Percentiles rank a stretch among this genome's conserved stretches.
Conservation (phyloP, 2,329 filamentous ascomycete genomes). For the Aspergillus ibericus region DNA sequence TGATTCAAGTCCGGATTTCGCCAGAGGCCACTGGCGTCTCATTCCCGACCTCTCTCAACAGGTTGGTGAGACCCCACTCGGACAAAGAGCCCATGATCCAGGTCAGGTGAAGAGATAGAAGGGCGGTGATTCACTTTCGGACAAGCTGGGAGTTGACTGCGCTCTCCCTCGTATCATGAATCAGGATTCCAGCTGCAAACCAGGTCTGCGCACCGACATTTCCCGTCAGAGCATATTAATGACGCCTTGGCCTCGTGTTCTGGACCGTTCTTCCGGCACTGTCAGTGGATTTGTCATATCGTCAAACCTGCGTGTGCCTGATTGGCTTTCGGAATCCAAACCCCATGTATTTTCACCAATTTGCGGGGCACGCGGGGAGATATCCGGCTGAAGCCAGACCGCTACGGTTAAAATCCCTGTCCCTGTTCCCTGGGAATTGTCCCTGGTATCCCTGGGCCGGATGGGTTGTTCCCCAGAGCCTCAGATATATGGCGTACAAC, state of each 20-base stretch:
- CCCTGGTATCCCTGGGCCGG: background rate
- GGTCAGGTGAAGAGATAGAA: too few relatives aligned
- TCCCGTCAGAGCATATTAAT: background rate
- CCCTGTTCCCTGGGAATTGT: background rate
- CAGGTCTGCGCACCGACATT: background rate
- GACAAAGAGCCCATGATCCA: too few relatives aligned
- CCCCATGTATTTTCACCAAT: background rate
- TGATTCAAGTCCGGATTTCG: too few relatives aligned
- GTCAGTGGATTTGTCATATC: background rate
- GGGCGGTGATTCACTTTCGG: too few relatives aligned
- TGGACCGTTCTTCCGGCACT: background rate
- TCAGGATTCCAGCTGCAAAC: background rate
- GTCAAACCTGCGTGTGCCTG: background rate
- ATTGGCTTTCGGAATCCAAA: conserved; percentile 1
- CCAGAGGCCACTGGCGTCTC: too few relatives aligned
- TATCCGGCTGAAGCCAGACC: background rate
- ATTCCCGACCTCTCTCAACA: too few relatives aligned
- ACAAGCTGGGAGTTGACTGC: background rate
- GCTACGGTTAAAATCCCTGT: background rate
- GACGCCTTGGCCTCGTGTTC: background rate
- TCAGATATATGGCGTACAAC: background rate
- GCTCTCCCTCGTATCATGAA: too few relatives aligned
- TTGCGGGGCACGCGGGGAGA: background rate
- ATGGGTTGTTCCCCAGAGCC: background rate
- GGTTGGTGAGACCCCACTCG: too few relatives aligned